Percentiles rank a stretch among this genome's conserved stretches.
Evolutionary conservation across 1,284 basidiomycete genomes (phyloP).

Genomic region (Cutaneotrichosporon sp.): DNA sequence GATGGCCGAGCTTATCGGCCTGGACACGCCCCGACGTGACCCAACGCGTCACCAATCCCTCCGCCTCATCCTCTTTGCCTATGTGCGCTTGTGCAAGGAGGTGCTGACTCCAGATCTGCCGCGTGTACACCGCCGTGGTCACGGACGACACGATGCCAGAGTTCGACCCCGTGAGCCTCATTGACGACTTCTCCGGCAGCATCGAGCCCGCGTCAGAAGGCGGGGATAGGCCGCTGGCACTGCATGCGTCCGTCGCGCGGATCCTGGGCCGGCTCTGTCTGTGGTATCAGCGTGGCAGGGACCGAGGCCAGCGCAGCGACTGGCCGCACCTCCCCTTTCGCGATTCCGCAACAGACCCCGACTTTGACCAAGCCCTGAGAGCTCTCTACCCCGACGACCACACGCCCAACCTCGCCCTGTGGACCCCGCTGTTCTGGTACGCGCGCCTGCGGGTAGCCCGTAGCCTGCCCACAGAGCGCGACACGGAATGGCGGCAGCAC

Average conservation of each 20-base stretch:
- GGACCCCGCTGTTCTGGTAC: background rate
- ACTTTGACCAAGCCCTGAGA: background rate
- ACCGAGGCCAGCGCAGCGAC: background rate
- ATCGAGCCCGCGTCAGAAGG: background rate
- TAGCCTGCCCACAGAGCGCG: background rate
- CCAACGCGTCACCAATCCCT: slow-evolving; percentile 3
- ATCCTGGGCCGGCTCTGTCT: background rate
- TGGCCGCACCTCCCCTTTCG: too few relatives aligned
- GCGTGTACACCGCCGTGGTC: background rate
- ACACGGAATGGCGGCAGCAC: background rate
- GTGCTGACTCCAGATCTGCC: background rate
- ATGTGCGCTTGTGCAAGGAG: background rate
- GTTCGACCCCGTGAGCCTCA: background rate
- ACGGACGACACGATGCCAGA: background rate
- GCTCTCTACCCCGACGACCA: background rate
- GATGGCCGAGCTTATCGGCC: slow-evolving; percentile 4
- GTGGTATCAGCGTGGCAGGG: background rate
- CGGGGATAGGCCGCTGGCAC: background rate
- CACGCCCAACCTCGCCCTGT: background rate
- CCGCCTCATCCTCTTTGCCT: slow-evolving; percentile 5
- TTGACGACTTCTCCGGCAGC: background rate
- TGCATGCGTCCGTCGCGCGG: background rate
- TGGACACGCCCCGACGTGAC: background rate
- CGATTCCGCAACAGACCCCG: background rate
- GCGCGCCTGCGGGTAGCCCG: background rate